phyloP scores from a whole-genome alignment of 129 eudicot species.

The Arctium minus region DNA sequence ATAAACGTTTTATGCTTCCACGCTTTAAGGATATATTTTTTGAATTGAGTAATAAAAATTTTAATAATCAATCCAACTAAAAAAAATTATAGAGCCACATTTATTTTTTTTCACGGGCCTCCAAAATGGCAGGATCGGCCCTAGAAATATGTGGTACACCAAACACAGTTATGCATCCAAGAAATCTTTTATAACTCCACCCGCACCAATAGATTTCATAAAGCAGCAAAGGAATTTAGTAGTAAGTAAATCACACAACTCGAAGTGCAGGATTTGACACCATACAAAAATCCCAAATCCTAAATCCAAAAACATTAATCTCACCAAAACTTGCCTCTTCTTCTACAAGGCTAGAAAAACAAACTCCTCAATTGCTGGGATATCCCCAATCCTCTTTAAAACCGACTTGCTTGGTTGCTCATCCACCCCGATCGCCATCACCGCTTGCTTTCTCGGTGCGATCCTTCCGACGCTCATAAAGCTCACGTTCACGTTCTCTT shows the following conservation, averaged over 20 bases:
- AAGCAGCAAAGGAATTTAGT: background rate
- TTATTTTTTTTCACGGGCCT: too few relatives aligned
- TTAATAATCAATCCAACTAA: too few relatives aligned
- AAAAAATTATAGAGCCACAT: too few relatives aligned
- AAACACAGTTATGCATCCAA: background rate
- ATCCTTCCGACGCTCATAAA: slow-evolving; percentile 94
- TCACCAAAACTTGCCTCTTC: slow-evolving; percentile 27
- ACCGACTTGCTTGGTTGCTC: slow-evolving; percentile 77
- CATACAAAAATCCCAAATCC: slow-evolving; percentile 10
- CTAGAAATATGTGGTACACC: too few relatives aligned
- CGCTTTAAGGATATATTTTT: too few relatives aligned
- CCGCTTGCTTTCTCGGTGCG: slow-evolving; percentile 87
- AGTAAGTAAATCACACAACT: slow-evolving; percentile 12
- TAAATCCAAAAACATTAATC: slow-evolving; percentile 8
- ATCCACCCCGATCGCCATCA: slow-evolving; percentile 96
- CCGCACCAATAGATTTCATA: background rate
- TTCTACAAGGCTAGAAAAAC: slow-evolving; percentile 72
- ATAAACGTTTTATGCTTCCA: too few relatives aligned
- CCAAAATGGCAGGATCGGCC: too few relatives aligned
- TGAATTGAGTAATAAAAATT: too few relatives aligned
- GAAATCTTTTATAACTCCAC: background rate
- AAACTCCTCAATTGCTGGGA: slow-evolving; percentile 85
- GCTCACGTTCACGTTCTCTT: slow-evolving; percentile 94
- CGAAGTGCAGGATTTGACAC: slow-evolving; percentile 13
- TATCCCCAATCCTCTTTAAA: slow-evolving; percentile 83